Evolutionary conservation across 2,329 filamentous ascomycete genomes (phyloP), one percentile per base, ranked within the genome.

Genomic region (Tolypocladium pustulatum): DNA sequence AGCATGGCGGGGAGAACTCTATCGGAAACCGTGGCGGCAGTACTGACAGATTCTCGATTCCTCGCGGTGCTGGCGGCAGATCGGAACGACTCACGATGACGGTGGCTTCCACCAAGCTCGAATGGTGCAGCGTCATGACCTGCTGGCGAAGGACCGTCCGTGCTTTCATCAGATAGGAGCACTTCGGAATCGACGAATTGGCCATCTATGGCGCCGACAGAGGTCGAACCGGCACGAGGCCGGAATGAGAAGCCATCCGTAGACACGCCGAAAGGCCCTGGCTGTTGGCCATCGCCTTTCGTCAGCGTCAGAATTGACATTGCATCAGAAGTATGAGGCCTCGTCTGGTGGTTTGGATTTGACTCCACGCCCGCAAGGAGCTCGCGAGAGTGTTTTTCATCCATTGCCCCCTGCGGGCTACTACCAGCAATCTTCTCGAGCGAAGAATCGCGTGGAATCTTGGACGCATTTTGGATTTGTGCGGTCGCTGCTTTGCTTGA

Each of bases 91-190:
- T 59, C 55, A 38, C 53, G 59, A 25, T 59, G 54, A 38, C 56
- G 60, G 13, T 54, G 56, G 7, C 38, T 36, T 12, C 55, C 36
- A 2, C 36, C 46, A 13, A 54, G n/a, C 12, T 64, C 59, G 37
- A 40, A 49, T 22, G 60, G 58, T 17, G 41, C 22, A 9, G 38
- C 49, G 7, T 36, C 59, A 20, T 65, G 63, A 1, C 62, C 62
- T 1, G 63, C 63, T 2, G 70, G 68, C 1, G 70, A 71, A 1
- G 68, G 64, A 52, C 68, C 67, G 12, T 63, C 67, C 2, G 60
- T 60, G 54, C 68, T 70, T 27, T 70, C 68, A 37, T 70, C 66
- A 1, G 68, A 67, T 17, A 62, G 57, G 53, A 66, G 36, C 8
- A 63, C 61, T 7, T 68, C 68, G 2, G 61, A 59, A 13, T 67